Percentiles rank a stretch among this genome's conserved stretches.
Conservation (phyloP, 2,329 filamentous ascomycete genomes). For the Colletotrichum lindemuthianum region DNA sequence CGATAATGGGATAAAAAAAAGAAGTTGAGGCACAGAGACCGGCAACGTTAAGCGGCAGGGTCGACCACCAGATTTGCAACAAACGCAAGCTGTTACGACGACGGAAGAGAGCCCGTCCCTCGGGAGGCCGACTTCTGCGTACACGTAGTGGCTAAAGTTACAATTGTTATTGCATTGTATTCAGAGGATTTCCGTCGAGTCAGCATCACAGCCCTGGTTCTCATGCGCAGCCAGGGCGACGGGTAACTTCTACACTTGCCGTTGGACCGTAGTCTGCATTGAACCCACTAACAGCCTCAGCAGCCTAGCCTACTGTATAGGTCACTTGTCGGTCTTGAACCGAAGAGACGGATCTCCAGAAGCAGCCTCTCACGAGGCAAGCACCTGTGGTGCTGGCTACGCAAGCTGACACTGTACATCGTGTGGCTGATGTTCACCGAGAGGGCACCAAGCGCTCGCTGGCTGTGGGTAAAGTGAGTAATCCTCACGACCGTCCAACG, state of each 20-base stretch:
- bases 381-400: background rate
- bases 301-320: constrained; percentile 2
- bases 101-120: background rate
- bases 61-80: constrained; percentile 5
- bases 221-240: constrained; percentile 6
- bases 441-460: no score
- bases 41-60: no score
- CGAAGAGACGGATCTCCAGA: background rate
- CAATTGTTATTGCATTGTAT: constrained; percentile 2
- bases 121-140: no score
- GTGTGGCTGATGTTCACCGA: background rate
- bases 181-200: constrained; percentile 16
- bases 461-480: constrained; percentile 15
- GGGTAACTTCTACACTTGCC: background rate
- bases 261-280: background rate
- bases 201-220: constrained; percentile 16
- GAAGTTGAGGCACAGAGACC: no score
- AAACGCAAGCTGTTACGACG: constrained; percentile 10
- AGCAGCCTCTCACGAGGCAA: background rate
- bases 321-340: constrained; percentile 16
- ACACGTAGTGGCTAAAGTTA: no score
- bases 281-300: constrained; percentile 20
- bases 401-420: constrained; percentile 10
- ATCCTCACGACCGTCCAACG: constrained; percentile 9
- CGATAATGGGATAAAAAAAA: constrained; percentile 10